Conservation (phyloP, 176 grass and related monocot species). For the Raddia guianensis region DNA sequence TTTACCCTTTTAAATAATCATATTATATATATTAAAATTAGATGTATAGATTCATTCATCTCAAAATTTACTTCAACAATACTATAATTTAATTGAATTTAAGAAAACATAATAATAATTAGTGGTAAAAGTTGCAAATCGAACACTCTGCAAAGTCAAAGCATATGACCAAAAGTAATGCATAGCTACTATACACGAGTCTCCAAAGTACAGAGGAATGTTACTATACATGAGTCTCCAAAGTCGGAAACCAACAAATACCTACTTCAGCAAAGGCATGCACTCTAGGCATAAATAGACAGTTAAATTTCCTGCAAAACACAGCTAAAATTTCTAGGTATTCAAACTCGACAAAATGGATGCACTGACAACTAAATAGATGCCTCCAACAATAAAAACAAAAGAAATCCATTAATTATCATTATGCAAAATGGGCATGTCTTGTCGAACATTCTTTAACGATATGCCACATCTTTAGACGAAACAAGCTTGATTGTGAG, state of each 20-base stretch:
- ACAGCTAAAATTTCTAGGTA: not conserved
- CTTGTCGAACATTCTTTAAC: not conserved
- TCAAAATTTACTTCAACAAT: too few species aligned
- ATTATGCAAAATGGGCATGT: conserved; percentile 8
- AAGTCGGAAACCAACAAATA: not conserved
- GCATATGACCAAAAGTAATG: not conserved
- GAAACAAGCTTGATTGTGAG: conserved; percentile 3
- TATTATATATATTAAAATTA: too few species aligned
- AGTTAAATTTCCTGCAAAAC: not conserved
- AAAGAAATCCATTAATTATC: not conserved
- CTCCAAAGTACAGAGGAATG: not conserved
- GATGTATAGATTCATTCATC: too few species aligned
- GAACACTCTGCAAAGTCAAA: not conserved
- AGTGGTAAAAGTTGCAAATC: too few species aligned
- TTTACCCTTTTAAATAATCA: too few species aligned
- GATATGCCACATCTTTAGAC: not conserved
- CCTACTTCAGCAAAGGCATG: not conserved
- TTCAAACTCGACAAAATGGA: not conserved
- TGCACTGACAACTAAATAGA: not conserved
- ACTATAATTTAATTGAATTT: too few species aligned
- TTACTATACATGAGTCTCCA: not conserved
- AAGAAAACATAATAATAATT: too few species aligned
- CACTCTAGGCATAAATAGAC: not conserved
- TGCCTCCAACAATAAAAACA: not conserved
- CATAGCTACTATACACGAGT: too few species aligned